Evolutionary conservation across 2,329 filamentous ascomycete species (phyloP).

Genomic region (Cryphonectria japonica): DNA sequence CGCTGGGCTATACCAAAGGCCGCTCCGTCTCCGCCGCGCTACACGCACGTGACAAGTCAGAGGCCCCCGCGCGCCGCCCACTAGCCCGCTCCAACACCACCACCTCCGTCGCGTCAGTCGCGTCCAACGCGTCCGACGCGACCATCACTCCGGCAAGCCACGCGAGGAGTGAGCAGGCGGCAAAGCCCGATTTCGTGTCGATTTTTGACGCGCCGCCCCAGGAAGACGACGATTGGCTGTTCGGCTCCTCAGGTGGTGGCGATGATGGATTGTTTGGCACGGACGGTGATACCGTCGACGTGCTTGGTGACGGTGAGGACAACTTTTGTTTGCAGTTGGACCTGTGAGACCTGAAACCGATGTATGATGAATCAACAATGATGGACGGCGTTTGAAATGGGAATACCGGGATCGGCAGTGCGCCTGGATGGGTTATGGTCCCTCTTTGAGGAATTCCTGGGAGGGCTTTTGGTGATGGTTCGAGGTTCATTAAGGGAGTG

Average conservation of each 20-base stretch:
- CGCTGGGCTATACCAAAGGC: slow-evolving; percentile 83
- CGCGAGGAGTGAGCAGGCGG: slow-evolving; percentile 37
- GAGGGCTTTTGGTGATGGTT: neutral
- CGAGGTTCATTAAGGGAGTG: neutral
- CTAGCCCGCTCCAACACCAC: slow-evolving; percentile 42
- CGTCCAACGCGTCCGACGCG: slow-evolving; percentile 41
- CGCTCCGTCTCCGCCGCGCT: slow-evolving; percentile 58
- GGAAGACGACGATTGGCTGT: slow-evolving; percentile 50
- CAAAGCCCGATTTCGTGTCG: slow-evolving; percentile 55
- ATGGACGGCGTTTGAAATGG: neutral
- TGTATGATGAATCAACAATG: neutral
- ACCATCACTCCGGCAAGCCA: slow-evolving; percentile 55
- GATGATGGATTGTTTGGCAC: slow-evolving; percentile 53
- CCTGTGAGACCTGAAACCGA: slow-evolving; percentile 6
- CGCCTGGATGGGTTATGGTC: neutral
- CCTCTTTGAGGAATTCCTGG: neutral
- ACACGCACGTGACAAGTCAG: slow-evolving; percentile 34
- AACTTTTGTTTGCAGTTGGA: slow-evolving; percentile 18
- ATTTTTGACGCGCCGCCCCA: slow-evolving; percentile 55
- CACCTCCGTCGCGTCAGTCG: slow-evolving; percentile 25
- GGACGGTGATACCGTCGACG: neutral
- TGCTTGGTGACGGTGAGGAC: slow-evolving; percentile 9
- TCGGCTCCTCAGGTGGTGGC: slow-evolving; percentile 40
- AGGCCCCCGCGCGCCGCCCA: slow-evolving; percentile 29
- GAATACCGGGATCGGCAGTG: neutral